These are phyloP conservation scores for Leccinellum luteum DNA, from an alignment of 768 basidiomycete genomes.

Conservation along the genomic window DNA sequence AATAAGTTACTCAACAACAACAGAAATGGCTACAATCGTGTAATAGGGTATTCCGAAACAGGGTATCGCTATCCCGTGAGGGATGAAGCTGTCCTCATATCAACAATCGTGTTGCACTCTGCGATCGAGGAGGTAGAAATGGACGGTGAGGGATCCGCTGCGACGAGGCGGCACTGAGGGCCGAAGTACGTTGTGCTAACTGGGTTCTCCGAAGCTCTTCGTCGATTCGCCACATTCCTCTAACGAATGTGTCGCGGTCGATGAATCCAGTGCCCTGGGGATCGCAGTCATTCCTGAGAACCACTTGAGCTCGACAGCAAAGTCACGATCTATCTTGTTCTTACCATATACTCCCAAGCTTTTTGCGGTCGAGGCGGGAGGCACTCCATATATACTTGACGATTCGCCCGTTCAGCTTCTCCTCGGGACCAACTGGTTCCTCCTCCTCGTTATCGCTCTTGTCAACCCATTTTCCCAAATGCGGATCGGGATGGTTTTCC, in stretches of 20 bases:
- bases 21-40: background rate
- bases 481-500: slow-evolving; percentile 29
- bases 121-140: slow-evolving; percentile 19
- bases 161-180: slow-evolving; percentile 32
- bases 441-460: slow-evolving; percentile 19
- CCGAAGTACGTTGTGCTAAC: slow-evolving; percentile 30
- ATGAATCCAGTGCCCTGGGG: slow-evolving; percentile 51
- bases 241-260: slow-evolving; percentile 62
- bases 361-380: slow-evolving; percentile 52
- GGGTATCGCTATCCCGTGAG: slow-evolving; percentile 11
- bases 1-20: slow-evolving; percentile 13
- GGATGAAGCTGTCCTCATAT: slow-evolving; percentile 1
- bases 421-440: slow-evolving; percentile 36
- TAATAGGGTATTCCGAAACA: slow-evolving; percentile 20
- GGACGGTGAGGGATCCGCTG: slow-evolving; percentile 35
- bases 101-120: slow-evolving; percentile 10
- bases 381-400: slow-evolving; percentile 62
- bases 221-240: slow-evolving; percentile 86
- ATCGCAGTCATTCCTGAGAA: slow-evolving; percentile 69
- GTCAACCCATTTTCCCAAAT: slow-evolving; percentile 12
- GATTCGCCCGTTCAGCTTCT: slow-evolving; percentile 52
- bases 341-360: slow-evolving; percentile 67
- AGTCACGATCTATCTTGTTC: slow-evolving; percentile 16
- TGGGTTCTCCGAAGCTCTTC: slow-evolving; percentile 72
- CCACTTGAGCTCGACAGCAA: background rate